Conservation (phyloP, 2,329 filamentous ascomycete species). For the Ophiognomonia clavigignenti-juglandacearum region DNA sequence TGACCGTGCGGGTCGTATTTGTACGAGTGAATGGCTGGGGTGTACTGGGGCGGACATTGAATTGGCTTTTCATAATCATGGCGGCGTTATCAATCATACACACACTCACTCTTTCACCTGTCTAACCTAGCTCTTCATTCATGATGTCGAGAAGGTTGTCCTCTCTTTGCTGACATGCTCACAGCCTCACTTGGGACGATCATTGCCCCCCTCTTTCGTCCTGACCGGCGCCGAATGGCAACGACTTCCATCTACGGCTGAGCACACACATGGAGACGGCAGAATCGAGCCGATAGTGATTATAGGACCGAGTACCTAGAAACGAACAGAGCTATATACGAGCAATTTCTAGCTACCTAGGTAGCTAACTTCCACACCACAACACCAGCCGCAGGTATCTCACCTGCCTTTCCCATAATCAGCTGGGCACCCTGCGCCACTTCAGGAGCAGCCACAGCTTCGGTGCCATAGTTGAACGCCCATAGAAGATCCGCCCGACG, state of each 20-base stretch:
- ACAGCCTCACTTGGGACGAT: no score
- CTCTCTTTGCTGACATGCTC: no score
- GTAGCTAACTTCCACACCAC: constrained; percentile 16
- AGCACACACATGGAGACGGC: no score
- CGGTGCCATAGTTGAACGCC: constrained; percentile 20
- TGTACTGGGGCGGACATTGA: not conserved
- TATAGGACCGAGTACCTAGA: no score
- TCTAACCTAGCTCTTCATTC: not conserved
- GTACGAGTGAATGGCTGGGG: not conserved
- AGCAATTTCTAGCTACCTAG: no score
- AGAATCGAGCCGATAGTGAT: no score
- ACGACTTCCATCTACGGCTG: no score
- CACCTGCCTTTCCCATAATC: constrained; percentile 15
- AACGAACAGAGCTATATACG: no score
- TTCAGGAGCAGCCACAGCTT: constrained; percentile 15
- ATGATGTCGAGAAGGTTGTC: no score
- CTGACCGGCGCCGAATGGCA: no score
- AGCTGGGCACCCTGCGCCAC: not conserved
- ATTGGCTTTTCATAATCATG: not conserved
- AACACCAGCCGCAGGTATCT: constrained; percentile 18
- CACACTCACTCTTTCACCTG: not conserved
- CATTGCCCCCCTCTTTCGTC: no score
- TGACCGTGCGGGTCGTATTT: not conserved
- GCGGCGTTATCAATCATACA: not conserved
- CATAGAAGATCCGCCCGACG: constrained; percentile 17